Base-by-base conservation (phyloP, 768 basidiomycete species). In the Trametes coccinea region DNA sequence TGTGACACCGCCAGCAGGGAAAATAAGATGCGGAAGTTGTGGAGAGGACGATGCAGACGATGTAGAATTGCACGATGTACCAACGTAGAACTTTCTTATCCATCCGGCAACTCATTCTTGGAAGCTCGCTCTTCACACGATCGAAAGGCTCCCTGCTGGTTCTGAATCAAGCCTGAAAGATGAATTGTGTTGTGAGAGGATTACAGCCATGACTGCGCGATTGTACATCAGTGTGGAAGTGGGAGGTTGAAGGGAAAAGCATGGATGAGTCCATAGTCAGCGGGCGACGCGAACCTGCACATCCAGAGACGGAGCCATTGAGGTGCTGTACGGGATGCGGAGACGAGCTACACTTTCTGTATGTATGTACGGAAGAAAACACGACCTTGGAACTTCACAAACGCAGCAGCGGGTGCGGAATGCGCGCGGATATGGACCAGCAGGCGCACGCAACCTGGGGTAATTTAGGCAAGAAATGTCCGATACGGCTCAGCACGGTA, bases 201-300 rank as follows among this genome's bases (percentile, higher is more conserved):
- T 41, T 62, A 62, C 61, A 62, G 61, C 49, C 44, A 46, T 56
- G 55, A 56, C 61, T 62, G 61, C 49, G 57, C 61, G 34, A 62
- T 46, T 62, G 55, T 62, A 62, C 61, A 62, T 61, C 49, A 56
- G 39, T 52, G 49, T 61, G 55, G 49, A 31, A 31, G 48, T 49
- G 48, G 29, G 30, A 49, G 30, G 16, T 22, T 22, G 45, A 57
- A 48, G 7, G 49, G 49, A 14, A 14, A 46, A 31, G 10, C 13
- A 27, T 53, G 43, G 37, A 22, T 3, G 52, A 52, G 53, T 60
- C 57, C 57, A 45, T 59, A 59, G 49, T 30, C 33, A 30, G 49
- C 49, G 52, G 46, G 13, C 57, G 49, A 44, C 57, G 57, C 57
- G 57, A 59, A 51, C 57, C 49, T 34, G 57, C 57, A 59, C 57